phyloP scores from a whole-genome alignment of 768 basidiomycete species.

The Phanerochaete carnosa region DNA sequence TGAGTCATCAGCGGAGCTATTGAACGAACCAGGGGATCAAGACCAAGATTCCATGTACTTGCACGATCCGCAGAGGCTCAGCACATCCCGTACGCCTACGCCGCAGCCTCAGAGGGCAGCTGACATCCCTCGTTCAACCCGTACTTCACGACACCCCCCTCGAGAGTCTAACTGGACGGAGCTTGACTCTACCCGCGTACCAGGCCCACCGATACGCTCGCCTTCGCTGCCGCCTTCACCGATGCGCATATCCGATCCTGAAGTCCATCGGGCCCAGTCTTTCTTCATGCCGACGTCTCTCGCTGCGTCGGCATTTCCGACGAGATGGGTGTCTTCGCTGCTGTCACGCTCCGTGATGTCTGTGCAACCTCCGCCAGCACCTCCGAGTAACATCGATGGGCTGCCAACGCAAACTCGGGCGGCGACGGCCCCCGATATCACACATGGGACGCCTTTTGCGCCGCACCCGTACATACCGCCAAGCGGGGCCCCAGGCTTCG shows the following conservation, averaged over 20 bases:
- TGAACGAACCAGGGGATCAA: conserved; percentile 62
- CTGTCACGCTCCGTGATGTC: conserved; percentile 27
- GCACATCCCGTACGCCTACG: not conserved
- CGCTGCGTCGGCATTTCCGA: conserved; percentile 31
- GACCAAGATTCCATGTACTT: conserved; percentile 67
- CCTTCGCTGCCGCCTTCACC: conserved; percentile 30
- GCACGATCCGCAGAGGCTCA: not conserved
- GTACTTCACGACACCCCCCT: conserved; percentile 11
- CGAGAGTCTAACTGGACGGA: conserved; percentile 20
- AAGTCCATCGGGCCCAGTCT: conserved; percentile 33
- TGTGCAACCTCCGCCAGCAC: conserved; percentile 9
- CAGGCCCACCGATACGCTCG: conserved; percentile 17
- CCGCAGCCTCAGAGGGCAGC: not conserved
- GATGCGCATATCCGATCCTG: conserved; percentile 29
- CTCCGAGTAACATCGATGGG: not conserved
- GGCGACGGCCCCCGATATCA: conserved; percentile 17
- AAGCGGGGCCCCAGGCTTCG: conserved; percentile 74
- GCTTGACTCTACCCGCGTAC: conserved; percentile 15
- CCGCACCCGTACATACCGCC: conserved; percentile 43
- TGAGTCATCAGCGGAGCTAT: conserved; percentile 29
- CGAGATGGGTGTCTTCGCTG: conserved; percentile 50
- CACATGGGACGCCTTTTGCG: conserved; percentile 52
- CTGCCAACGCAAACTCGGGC: conserved; percentile 5
- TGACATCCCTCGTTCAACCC: not conserved
- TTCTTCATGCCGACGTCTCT: conserved; percentile 41